Base-by-base conservation (phyloP, 1,284 basidiomycete species). In the Cutaneotrichosporon arboriforme region DNA sequence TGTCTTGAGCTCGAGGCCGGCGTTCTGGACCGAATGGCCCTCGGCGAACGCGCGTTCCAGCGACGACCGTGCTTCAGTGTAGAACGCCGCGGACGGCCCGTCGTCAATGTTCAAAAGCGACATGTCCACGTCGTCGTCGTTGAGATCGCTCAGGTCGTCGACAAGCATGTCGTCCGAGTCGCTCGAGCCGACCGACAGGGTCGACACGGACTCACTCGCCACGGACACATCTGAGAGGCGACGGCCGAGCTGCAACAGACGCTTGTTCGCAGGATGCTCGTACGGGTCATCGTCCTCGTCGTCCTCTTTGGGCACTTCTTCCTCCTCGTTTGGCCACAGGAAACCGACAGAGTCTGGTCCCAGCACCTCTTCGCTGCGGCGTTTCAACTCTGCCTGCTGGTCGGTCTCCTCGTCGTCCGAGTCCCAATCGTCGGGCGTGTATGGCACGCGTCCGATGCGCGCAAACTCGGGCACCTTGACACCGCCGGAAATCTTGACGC, bases 401-500 rank as follows among this genome's bases (percentile, higher is more conserved):
- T 70, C 67, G 4, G 75, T 75, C 35, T 76, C 78, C 77, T 77
- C 76, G 4, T 78, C 77, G 18, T 81, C 81, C 4, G 80, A 79
- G 23, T 81, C 81, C 48, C 80, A 84, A 35, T 83, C 84, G 62
- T 89, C 86, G 44, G 84, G 84, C 57, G 85, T 80, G 49, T 88
- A 87, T 63, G 87, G 84, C 63, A 84, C 79, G 83, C 55, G 80
- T 75, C 73, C 90, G 41, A 97, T 77, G 50, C 89, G 79, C 61
- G 84, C 82, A 65, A 88, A 92, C 20, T 83, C 81, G 21, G 77
- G 75, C 34, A 97, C 67, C 49, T 72, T 76, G n/a, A 87, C 86
- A 26, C 81, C 82, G 45, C 85, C 84, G 50, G 83, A 84, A 43
- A 97, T 81, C 39, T 73, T 77, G 33, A 88, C 91, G 8, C 83